These are phyloP conservation scores for Carex parvula DNA, from an alignment of 176 grass and related monocot genomes.

Conservation along the genomic window DNA sequence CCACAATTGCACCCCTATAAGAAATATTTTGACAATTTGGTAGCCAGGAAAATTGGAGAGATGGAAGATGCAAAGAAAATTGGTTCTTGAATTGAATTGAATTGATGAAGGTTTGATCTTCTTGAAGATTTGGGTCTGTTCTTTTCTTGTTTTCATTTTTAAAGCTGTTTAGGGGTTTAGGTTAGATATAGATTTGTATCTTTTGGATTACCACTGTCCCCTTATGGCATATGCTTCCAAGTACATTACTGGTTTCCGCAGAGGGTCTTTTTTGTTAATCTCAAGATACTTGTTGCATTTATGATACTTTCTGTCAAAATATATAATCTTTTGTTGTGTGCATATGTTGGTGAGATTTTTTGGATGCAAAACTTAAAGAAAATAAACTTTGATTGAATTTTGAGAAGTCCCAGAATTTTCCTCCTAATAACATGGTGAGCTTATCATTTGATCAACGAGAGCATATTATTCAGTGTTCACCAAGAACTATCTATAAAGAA, in stretches of 20 bases:
- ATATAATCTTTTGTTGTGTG: not conserved
- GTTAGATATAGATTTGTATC: slow-evolving; percentile 6
- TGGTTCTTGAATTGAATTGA: not conserved
- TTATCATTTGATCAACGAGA: not conserved
- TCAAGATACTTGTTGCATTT: not conserved
- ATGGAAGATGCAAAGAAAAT: slow-evolving; percentile 30
- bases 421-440: not conserved
- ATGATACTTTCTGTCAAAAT: not conserved
- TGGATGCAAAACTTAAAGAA: not conserved
- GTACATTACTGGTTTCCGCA: too few species aligned
- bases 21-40: slow-evolving; percentile 35
- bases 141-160: not conserved
- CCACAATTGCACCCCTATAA: slow-evolving; percentile 41
- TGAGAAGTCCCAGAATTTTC: not conserved
- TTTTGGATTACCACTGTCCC: not conserved
- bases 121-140: slow-evolving; percentile 7
- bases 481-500: not conserved
- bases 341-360: not conserved
- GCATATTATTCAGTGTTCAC: not conserved
- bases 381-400: not conserved
- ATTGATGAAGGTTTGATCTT: not conserved
- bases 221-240: too few species aligned
- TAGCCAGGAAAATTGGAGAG: slow-evolving; percentile 29
- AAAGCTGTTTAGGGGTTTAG: not conserved
- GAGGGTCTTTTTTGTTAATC: not conserved